These are phyloP conservation scores for Heterobasidion annosum DNA, from an alignment of 1,284 basidiomycete species.

Conservation along the genomic window DNA sequence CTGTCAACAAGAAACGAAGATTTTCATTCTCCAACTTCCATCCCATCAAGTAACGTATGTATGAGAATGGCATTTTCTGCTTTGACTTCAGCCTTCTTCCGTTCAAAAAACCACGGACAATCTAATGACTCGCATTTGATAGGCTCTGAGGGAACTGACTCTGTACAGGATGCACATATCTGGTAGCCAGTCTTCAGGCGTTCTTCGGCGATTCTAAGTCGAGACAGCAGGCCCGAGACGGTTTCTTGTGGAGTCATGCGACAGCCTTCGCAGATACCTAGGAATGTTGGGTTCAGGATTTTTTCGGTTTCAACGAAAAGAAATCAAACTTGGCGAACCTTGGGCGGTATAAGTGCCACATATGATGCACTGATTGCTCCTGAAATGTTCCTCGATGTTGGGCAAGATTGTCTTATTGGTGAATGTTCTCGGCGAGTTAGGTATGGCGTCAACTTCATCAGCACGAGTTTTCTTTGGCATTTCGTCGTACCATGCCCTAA, in stretches of 20 bases:
- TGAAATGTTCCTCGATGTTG: slow-evolving; percentile 73
- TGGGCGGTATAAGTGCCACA: slow-evolving; percentile 52
- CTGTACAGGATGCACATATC: slow-evolving; percentile 67
- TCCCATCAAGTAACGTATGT: slow-evolving; percentile 21
- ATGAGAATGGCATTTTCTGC: slow-evolving; percentile 34
- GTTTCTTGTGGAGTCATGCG: slow-evolving; percentile 42
- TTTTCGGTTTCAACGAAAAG: background rate
- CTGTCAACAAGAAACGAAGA: too few relatives aligned
- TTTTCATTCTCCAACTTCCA: slow-evolving; percentile 16
- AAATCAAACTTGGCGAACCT: slow-evolving; percentile 27
- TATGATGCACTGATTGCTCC: slow-evolving; percentile 60
- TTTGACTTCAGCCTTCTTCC: slow-evolving; percentile 57
- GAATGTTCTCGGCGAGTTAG: slow-evolving; percentile 39
- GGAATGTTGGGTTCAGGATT: background rate
- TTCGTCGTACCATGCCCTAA: slow-evolving; percentile 81
- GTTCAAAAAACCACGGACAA: slow-evolving; percentile 74
- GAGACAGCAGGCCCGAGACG: slow-evolving; percentile 48
- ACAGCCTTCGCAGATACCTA: slow-evolving; percentile 69
- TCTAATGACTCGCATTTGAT: slow-evolving; percentile 77
- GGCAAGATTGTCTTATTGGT: slow-evolving; percentile 23
- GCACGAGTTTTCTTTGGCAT: slow-evolving; percentile 62
- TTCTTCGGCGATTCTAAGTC: slow-evolving; percentile 49
- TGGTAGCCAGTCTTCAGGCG: slow-evolving; percentile 49
- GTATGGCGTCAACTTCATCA: slow-evolving; percentile 21
- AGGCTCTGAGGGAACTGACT: slow-evolving; percentile 45